These are phyloP conservation scores for Exserohilum turcica DNA, from an alignment of 2,329 filamentous ascomycete species.

Conservation along the genomic window DNA sequence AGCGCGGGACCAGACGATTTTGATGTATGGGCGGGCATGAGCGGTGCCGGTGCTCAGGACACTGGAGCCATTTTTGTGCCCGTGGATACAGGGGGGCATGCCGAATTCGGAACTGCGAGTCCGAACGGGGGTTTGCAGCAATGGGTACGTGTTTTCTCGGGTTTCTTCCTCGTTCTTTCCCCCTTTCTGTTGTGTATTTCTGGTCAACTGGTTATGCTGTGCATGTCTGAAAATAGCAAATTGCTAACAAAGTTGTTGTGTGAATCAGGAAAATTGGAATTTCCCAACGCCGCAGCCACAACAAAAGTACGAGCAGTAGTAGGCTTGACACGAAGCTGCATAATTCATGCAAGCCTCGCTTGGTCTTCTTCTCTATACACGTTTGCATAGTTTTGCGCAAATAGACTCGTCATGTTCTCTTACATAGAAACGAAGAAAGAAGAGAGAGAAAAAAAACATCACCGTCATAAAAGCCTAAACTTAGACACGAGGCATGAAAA, in stretches of 20 bases:
- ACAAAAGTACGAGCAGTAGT: slow-evolving; percentile 28
- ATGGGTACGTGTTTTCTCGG: slow-evolving; percentile 34
- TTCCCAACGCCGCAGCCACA: slow-evolving; percentile 32
- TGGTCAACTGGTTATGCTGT: neutral
- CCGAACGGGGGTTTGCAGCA: slow-evolving; percentile 36
- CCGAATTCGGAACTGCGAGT: slow-evolving; percentile 31
- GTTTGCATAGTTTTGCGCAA: no score
- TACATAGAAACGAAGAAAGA: no score
- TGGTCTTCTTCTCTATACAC: neutral
- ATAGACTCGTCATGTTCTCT: no score
- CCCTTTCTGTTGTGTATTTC: no score
- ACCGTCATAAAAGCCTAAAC: no score
- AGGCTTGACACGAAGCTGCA: neutral
- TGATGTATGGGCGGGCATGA: slow-evolving; percentile 33
- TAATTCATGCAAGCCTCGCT: no score
- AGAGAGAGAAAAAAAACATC: neutral
- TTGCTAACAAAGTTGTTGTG: neutral
- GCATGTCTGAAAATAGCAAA: neutral
- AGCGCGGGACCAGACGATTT: slow-evolving; percentile 24
- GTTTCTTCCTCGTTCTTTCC: neutral
- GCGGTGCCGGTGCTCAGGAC: slow-evolving; percentile 30
- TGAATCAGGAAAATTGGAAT: slow-evolving; percentile 37
- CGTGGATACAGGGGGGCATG: slow-evolving; percentile 28
- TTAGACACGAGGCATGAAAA: no score
- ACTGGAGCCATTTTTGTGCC: slow-evolving; percentile 45